Base-by-base conservation (phyloP, 208 protist species). In the Trypanosoma platydactyli region DNA sequence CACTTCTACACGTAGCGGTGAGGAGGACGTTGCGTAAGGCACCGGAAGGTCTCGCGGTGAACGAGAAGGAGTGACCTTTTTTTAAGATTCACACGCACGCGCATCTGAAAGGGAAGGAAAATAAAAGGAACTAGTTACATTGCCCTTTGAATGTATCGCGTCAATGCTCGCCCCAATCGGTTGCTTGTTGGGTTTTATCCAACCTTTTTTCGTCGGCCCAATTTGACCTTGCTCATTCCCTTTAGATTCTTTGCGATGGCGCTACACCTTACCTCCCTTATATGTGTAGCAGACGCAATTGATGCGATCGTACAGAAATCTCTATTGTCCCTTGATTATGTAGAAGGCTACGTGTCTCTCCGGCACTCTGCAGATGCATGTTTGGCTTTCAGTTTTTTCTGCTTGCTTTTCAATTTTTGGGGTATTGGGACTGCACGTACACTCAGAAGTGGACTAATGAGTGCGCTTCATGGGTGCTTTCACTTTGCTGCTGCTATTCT, bases 361-460 rank as follows among this genome's bases (percentile, higher is more conserved):
- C 68, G 73, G 11, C 69, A 64, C n/a, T 46, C 61, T 5, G 82
- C 81, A 1, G 56, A 80, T 67, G 38, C 80, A 4, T 83, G 69
- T 54, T 62, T 93, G 9, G 82, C 76, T 1, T 56, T 55, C 1
- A 83, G 71, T 51, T 86, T 88, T 53, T 25, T 88, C 3, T 86
- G 71, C 54, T 55, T 89, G 5, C 65, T 81, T 33, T 78, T 91
- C 44, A 69, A 65, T 41, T 38, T 66, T 24, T 83, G 71, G 77
- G 85, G 88, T 9, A 54, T 89, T 24, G 20, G 88, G 15, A 87
- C 80, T 2, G 81, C 62, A 15, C 84, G 88, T 15, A 94, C 84
- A 20, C 75, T 94, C 61, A 73, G 85, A 24, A 80, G 64, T 58
- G 82, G 79, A 13, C 40, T 80, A 1, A 65, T 81, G 45, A 94